These are phyloP conservation scores for Colletotrichum agaves DNA, from an alignment of 2,329 filamentous ascomycete species.

Conservation along the genomic window DNA sequence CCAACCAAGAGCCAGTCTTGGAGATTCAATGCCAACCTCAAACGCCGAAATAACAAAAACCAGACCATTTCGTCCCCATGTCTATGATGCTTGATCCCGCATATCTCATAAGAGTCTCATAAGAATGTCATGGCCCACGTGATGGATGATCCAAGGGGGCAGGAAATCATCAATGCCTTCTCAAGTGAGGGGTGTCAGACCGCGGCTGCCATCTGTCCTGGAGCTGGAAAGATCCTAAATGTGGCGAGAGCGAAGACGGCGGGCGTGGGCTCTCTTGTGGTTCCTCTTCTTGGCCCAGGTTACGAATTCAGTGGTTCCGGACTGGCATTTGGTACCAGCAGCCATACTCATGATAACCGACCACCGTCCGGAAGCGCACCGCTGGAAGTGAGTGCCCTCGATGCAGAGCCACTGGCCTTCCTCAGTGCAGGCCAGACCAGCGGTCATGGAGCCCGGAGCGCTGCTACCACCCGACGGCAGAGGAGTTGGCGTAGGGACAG, in stretches of 20 bases:
- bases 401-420: slow-evolving; percentile 71
- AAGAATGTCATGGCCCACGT: slow-evolving; percentile 30
- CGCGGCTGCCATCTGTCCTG: background rate
- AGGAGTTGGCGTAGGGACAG: slow-evolving; percentile 17
- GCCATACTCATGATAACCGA: slow-evolving; percentile 60
- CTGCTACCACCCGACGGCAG: slow-evolving; percentile 36
- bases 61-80: slow-evolving; percentile 13
- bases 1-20: slow-evolving; percentile 31
- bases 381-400: slow-evolving; percentile 66
- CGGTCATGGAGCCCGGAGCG: slow-evolving; percentile 44
- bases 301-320: slow-evolving; percentile 43
- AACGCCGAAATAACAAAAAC: slow-evolving; percentile 32
- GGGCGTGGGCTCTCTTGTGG: slow-evolving; percentile 34
- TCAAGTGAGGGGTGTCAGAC: background rate
- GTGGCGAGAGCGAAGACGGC: slow-evolving; percentile 28
- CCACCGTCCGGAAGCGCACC: slow-evolving; percentile 70
- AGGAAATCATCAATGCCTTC: background rate
- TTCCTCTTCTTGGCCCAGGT: slow-evolving; percentile 38
- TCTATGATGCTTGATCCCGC: slow-evolving; percentile 26
- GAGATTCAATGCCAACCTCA: slow-evolving; percentile 25
- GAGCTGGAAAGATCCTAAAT: slow-evolving; percentile 4
- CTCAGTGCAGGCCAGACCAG: slow-evolving; percentile 57
- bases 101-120: slow-evolving; percentile 33
- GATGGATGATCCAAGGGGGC: slow-evolving; percentile 21
- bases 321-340: slow-evolving; percentile 62